Percentiles rank a stretch among this genome's conserved stretches.
phyloP scores from a whole-genome alignment of 116 monocot genomes.

The Papilionanthe hybrid region DNA sequence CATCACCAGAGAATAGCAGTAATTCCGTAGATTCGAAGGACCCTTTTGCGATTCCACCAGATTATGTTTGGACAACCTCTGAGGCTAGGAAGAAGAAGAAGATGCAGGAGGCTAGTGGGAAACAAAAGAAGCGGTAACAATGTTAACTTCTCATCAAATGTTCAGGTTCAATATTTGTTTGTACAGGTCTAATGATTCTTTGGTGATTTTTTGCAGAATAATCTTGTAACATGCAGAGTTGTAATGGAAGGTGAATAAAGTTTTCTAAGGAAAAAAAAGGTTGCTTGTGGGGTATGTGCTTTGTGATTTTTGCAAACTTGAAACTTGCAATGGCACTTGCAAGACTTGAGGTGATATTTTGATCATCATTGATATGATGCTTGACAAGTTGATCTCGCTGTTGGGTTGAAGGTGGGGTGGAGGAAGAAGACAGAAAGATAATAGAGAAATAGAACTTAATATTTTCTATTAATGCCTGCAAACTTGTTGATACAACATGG shows the following conservation, averaged over 20 bases:
- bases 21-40: slow-evolving; percentile 15
- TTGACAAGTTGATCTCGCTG: background rate
- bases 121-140: slow-evolving; percentile 10
- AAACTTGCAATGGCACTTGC: background rate
- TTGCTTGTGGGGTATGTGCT: background rate
- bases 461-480: too few species aligned
- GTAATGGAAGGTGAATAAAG: background rate
- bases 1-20: slow-evolving; percentile 5
- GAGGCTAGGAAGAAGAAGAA: slow-evolving; percentile 34
- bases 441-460: too few species aligned
- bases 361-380: background rate
- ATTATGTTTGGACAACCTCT: slow-evolving; percentile 28
- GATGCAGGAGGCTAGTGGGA: slow-evolving; percentile 19
- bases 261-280: too few species aligned
- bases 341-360: background rate
- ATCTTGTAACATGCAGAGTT: background rate
- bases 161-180: too few species aligned
- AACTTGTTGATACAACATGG: too few species aligned
- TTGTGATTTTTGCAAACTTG: background rate
- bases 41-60: slow-evolving; percentile 27
- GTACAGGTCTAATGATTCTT: background rate
- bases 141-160: background rate
- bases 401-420: background rate
- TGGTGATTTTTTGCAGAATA: background rate
- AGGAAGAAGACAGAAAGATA: background rate